Percentiles rank a stretch among this genome's conserved stretches.
phyloP scores from a whole-genome alignment of 2,329 filamentous ascomycete genomes.

The Sporothrix humicola region DNA sequence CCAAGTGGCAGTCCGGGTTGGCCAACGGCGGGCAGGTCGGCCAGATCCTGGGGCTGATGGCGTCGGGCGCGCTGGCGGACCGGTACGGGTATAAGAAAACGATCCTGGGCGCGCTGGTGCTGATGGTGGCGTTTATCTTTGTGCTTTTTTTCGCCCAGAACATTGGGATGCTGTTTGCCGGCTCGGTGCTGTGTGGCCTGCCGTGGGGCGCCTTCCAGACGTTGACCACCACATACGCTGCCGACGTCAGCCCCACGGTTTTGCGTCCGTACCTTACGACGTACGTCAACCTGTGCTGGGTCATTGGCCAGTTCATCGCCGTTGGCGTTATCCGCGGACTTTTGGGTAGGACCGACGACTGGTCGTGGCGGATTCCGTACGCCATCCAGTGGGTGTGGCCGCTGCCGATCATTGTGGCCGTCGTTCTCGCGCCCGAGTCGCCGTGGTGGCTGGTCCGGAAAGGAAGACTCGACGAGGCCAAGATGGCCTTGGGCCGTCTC shows the following conservation, averaged over 20 bases:
- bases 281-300: conserved; percentile 56
- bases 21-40: conserved; percentile 49
- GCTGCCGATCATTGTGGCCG: conserved; percentile 48
- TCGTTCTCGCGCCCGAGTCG: conserved; percentile 52
- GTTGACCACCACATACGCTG: conserved; percentile 49
- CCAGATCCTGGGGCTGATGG: conserved; percentile 54
- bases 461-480: conserved; percentile 47
- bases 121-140: conserved; percentile 52
- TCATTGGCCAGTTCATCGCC: conserved; percentile 47
- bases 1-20: conserved; percentile 58
- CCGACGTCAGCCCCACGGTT: conserved; percentile 45
- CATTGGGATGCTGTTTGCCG: conserved; percentile 48
- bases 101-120: conserved; percentile 50
- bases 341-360: conserved; percentile 44
- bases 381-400: conserved; percentile 48
- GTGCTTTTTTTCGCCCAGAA: conserved; percentile 54
- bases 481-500: conserved; percentile 41
- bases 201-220: conserved; percentile 45
- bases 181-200: conserved; percentile 54
- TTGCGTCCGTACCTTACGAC: conserved; percentile 49
- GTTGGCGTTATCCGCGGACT: conserved; percentile 50
- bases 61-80: conserved; percentile 56
- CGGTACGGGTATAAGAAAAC: conserved; percentile 52
- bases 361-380: conserved; percentile 48
- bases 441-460: conserved; percentile 54